A percentile compares a stretch with the other conserved stretches of the same genome.
Evolutionary conservation across 2,329 filamentous ascomycete genomes (phyloP).

Genomic region (Podosphaera fusca): DNA sequence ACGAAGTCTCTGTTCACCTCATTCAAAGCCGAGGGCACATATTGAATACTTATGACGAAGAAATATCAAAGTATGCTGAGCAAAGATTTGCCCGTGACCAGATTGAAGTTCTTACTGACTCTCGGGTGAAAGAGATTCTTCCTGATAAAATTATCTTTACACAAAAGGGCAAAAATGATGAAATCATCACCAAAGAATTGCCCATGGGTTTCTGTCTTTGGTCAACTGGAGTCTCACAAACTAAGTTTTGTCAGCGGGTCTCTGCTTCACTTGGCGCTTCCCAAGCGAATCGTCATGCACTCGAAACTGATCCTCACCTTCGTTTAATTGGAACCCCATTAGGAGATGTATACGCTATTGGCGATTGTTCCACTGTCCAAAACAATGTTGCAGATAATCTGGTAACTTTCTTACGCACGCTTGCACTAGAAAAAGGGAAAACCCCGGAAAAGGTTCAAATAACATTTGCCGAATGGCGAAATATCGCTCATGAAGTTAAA

Average conservation of each 20-base stretch:
- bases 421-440: constrained; percentile 79
- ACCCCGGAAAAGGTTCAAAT: constrained; percentile 76
- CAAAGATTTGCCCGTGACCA: constrained; percentile 75
- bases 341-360: constrained; percentile 88
- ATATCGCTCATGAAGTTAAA: constrained; percentile 61
- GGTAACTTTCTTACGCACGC: constrained; percentile 64
- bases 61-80: constrained; percentile 78
- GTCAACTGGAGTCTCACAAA: constrained; percentile 87
- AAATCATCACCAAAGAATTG: constrained; percentile 67
- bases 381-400: constrained; percentile 92
- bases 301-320: constrained; percentile 87
- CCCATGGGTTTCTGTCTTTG: constrained; percentile 92
- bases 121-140: constrained; percentile 73
- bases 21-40: constrained; percentile 92
- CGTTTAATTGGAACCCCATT: constrained; percentile 72
- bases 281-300: constrained; percentile 73
- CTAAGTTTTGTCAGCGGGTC: constrained; percentile 53
- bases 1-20: constrained; percentile 91
- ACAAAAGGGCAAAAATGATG: constrained; percentile 53
- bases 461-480: constrained; percentile 70
- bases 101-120: constrained; percentile 78
- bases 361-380: constrained; percentile 88
- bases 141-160: constrained; percentile 72
- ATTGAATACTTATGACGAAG: constrained; percentile 93
- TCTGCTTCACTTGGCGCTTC: constrained; percentile 49